Evolutionary conservation across 352 stramenopile species (phyloP).

Genomic region (Phytophthora vignae): DNA sequence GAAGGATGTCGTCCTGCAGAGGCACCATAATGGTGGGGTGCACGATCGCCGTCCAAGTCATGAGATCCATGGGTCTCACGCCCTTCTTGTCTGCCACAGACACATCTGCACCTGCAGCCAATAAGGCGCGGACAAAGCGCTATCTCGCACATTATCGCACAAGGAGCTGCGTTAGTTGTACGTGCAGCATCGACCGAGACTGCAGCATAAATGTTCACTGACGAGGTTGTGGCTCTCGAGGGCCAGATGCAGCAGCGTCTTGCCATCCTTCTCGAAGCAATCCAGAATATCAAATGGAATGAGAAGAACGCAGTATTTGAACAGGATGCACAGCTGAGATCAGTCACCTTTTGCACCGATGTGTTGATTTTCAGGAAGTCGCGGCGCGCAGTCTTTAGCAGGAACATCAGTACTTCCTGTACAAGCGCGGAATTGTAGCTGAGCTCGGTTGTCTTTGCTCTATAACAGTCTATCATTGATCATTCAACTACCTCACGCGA

Average conservation of each 20-base stretch:
- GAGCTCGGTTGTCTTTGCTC: not conserved
- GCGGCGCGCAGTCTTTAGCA: conserved; percentile 13
- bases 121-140: conserved; percentile 36
- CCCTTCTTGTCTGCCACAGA: conserved; percentile 44
- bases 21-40: conserved; percentile 44
- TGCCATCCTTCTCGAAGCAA: conserved; percentile 24
- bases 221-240: conserved; percentile 32
- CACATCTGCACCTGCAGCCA: conserved; percentile 39
- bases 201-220: conserved; percentile 1
- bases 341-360: conserved; percentile 31
- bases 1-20: conserved; percentile 33
- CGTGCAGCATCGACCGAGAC: not conserved
- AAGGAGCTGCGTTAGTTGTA: not conserved
- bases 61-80: conserved; percentile 41
- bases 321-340: not conserved
- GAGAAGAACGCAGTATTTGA: too few species aligned
- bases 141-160: not conserved
- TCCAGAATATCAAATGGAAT: not conserved
- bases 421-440: not conserved
- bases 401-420: conserved; percentile 31
- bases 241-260: conserved; percentile 35
- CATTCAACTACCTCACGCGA: conserved; percentile 24
- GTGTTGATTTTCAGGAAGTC: conserved; percentile 33
- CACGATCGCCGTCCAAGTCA: conserved; percentile 42
- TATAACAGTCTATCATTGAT: not conserved